Evolutionary conservation across 805 yeast species (phyloP).

Genomic region (Jamesozyma spencerorum): DNA sequence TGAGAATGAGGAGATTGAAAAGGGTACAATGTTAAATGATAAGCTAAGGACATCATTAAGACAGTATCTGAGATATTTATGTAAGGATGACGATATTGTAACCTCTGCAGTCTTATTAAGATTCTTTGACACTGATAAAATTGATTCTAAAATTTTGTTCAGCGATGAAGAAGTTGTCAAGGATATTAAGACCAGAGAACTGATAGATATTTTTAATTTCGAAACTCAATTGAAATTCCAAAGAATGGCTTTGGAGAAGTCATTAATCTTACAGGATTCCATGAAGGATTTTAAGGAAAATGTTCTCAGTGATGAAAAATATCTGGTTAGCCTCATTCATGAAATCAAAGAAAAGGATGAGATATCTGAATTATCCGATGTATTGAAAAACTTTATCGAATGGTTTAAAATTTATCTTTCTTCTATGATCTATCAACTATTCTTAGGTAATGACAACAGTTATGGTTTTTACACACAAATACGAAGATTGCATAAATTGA

Average conservation of each 20-base stretch:
- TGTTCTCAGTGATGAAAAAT: conserved; percentile 42
- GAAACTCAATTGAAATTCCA: conserved; percentile 68
- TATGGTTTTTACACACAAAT: conserved; percentile 65
- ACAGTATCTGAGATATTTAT: conserved; percentile 52
- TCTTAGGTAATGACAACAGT: conserved; percentile 74
- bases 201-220: conserved; percentile 51
- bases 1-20: conserved; percentile 15
- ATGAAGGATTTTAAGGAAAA: conserved; percentile 52
- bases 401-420: conserved; percentile 81
- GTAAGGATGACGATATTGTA: conserved; percentile 46
- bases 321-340: conserved; percentile 50
- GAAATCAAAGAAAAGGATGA: conserved; percentile 52
- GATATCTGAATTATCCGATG: conserved; percentile 53
- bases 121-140: conserved; percentile 38
- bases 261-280: conserved; percentile 43
- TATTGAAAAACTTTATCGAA: conserved; percentile 60
- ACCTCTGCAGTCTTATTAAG: conserved; percentile 41
- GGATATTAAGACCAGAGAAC: conserved; percentile 52
- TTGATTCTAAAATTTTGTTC: conserved; percentile 24
- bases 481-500: conserved; percentile 58
- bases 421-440: conserved; percentile 70
- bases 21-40: conserved; percentile 50
- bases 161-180: conserved; percentile 4
- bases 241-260: conserved; percentile 51
- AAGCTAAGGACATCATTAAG: conserved; percentile 68